phyloP scores from a whole-genome alignment of 2,329 filamentous ascomycete genomes.

The Fusarium subtropicale region DNA sequence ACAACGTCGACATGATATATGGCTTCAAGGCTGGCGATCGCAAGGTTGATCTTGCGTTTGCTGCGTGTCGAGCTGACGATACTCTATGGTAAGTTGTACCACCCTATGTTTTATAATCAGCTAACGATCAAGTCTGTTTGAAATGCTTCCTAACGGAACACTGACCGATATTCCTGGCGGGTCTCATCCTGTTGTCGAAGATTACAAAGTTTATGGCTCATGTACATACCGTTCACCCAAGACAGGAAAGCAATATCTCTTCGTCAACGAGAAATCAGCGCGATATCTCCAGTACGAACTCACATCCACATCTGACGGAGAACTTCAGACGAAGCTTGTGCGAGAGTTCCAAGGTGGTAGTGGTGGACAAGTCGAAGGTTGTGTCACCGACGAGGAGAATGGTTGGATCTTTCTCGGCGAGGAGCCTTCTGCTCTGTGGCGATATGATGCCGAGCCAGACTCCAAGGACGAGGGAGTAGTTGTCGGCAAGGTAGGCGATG shows the following conservation, averaged over 20 bases:
- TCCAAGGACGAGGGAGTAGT: slow-evolving; percentile 50
- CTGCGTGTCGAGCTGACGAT: slow-evolving; percentile 63
- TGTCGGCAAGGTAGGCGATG: slow-evolving; percentile 59
- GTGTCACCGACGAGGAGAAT: slow-evolving; percentile 63
- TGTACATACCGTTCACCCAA: slow-evolving; percentile 62
- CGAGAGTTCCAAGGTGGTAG: slow-evolving; percentile 63
- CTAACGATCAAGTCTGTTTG: slow-evolving; percentile 57
- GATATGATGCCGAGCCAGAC: slow-evolving; percentile 63
- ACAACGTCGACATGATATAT: slow-evolving; percentile 67
- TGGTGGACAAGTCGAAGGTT: slow-evolving; percentile 66
- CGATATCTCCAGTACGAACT: slow-evolving; percentile 67
- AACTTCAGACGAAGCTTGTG: slow-evolving; percentile 60
- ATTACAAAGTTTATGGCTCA: slow-evolving; percentile 64
- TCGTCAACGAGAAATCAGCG: slow-evolving; percentile 65
- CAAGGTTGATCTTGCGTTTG: slow-evolving; percentile 61
- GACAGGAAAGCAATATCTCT: slow-evolving; percentile 63
- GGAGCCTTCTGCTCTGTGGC: slow-evolving; percentile 64
- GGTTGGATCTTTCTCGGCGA: slow-evolving; percentile 64
- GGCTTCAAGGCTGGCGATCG: slow-evolving; percentile 58
- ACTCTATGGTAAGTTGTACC: slow-evolving; percentile 60
- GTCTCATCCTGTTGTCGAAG: slow-evolving; percentile 57
- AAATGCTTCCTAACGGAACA: slow-evolving; percentile 60
- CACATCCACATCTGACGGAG: slow-evolving; percentile 54
- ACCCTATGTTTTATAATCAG: not conserved
- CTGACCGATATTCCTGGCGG: slow-evolving; percentile 58